Conservation (phyloP, 768 basidiomycete species). For the Termitomyces bulborhizus region DNA sequence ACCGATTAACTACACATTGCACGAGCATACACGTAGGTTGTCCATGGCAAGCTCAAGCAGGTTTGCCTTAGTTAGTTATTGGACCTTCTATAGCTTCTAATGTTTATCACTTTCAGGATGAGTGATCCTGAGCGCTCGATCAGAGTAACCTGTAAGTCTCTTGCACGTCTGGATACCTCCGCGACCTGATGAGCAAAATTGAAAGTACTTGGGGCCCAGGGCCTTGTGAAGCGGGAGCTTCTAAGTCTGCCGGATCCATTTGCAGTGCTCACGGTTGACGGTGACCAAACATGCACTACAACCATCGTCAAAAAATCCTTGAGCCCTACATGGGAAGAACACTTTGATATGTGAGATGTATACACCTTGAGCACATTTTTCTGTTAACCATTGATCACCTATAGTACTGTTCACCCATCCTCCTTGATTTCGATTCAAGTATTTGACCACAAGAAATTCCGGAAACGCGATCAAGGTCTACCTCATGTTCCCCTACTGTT, state of each 20-base stretch:
- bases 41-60: slow-evolving; percentile 23
- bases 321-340: slow-evolving; percentile 78
- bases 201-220: slow-evolving; percentile 71
- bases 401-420: slow-evolving; percentile 63
- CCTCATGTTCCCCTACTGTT: slow-evolving; percentile 12
- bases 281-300: slow-evolving; percentile 76
- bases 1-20: not conserved
- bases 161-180: not conserved
- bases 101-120: slow-evolving; percentile 23
- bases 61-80: slow-evolving; percentile 17
- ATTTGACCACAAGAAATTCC: slow-evolving; percentile 88
- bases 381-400: slow-evolving; percentile 6
- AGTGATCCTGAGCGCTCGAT: slow-evolving; percentile 43
- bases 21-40: not conserved
- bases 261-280: slow-evolving; percentile 82
- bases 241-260: slow-evolving; percentile 85
- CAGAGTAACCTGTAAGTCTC: slow-evolving; percentile 42
- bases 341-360: slow-evolving; percentile 70
- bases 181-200: not conserved
- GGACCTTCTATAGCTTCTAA: slow-evolving; percentile 7
- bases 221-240: slow-evolving; percentile 70
- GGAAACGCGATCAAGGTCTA: slow-evolving; percentile 74
- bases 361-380: slow-evolving; percentile 10
- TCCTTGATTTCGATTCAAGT: slow-evolving; percentile 81
- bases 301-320: slow-evolving; percentile 61